Evolutionary conservation across 1,139 yeast genomes (phyloP).

Genomic region (Martiniozyma asiatica): DNA sequence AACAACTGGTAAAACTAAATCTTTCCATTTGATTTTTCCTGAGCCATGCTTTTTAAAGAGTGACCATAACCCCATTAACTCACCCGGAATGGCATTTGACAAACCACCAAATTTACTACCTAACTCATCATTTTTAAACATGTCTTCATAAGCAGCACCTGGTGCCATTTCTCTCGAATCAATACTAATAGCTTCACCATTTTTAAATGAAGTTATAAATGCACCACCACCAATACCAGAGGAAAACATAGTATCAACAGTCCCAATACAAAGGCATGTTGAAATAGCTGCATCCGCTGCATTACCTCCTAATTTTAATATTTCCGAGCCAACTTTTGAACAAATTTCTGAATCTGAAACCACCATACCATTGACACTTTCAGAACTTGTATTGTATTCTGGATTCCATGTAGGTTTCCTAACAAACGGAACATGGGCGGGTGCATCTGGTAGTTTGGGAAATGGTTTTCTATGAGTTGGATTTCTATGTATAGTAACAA

Average conservation of each 20-base stretch:
- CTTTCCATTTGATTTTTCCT: slow-evolving; percentile 61
- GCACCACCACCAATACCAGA: slow-evolving; percentile 95
- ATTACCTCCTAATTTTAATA: slow-evolving; percentile 47
- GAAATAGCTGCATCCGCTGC: slow-evolving; percentile 95
- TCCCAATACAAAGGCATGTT: slow-evolving; percentile 79
- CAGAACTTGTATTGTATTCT: slow-evolving; percentile 23
- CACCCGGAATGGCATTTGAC: slow-evolving; percentile 85
- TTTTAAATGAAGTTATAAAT: slow-evolving; percentile 45
- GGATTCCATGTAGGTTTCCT: slow-evolving; percentile 29
- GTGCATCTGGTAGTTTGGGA: slow-evolving; percentile 11
- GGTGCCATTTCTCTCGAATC: slow-evolving; percentile 93
- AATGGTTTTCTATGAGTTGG: no score
- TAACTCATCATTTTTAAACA: slow-evolving; percentile 40
- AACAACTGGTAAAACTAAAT: slow-evolving; percentile 65
- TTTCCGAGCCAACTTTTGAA: slow-evolving; percentile 53
- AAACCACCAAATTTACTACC: slow-evolving; percentile 68
- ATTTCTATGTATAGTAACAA: no score
- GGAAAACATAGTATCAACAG: slow-evolving; percentile 60
- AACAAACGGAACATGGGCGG: slow-evolving; percentile 19
- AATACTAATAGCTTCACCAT: slow-evolving; percentile 40
- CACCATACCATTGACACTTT: slow-evolving; percentile 49
- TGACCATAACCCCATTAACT: slow-evolving; percentile 63
- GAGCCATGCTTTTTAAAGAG: slow-evolving; percentile 53
- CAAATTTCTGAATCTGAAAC: slow-evolving; percentile 67
- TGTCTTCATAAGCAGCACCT: slow-evolving; percentile 40